A percentile compares a stretch with the other conserved stretches of the same genome.
phyloP scores from a whole-genome alignment of 192 early-diverging fungal species.

The Powellomyces hirtus region DNA sequence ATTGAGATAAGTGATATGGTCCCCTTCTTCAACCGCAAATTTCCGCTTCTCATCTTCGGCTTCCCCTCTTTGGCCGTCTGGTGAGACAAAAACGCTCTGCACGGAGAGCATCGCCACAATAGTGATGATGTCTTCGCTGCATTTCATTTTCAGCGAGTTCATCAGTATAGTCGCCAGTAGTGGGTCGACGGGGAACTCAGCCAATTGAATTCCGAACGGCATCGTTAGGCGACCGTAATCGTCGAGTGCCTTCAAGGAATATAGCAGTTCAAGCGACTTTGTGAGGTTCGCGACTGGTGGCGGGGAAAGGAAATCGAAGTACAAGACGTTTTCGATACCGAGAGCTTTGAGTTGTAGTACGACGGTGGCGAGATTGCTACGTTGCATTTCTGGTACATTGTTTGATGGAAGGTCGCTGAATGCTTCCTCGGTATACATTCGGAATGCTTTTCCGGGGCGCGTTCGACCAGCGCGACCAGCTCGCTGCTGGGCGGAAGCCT shows the following conservation, averaged over 20 bases:
- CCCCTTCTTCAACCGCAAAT: conserved; percentile 75
- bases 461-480: conserved; percentile 50
- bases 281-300: conserved; percentile 72
- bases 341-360: conserved; percentile 76
- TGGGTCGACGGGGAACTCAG: conserved; percentile 77
- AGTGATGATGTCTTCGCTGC: conserved; percentile 71
- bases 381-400: conserved; percentile 52
- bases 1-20: conserved; percentile 42
- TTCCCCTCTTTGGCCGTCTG: conserved; percentile 29
- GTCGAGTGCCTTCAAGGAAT: conserved; percentile 71
- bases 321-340: conserved; percentile 76
- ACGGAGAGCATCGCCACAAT: conserved; percentile 80
- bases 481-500: conserved; percentile 46
- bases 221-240: conserved; percentile 67
- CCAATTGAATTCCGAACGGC: conserved; percentile 66
- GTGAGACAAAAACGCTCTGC: conserved; percentile 48
- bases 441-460: conserved; percentile 50
- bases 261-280: conserved; percentile 68
- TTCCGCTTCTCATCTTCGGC: conserved; percentile 60
- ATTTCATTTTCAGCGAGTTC: conserved; percentile 55
- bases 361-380: conserved; percentile 65
- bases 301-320: conserved; percentile 76
- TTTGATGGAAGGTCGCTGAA: conserved; percentile 28
- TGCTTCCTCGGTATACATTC: conserved; percentile 47
- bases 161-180: conserved; percentile 59